A percentile compares a stretch with the other conserved stretches of the same genome.
Evolutionary conservation across 2,329 filamentous ascomycete genomes (phyloP).

Genomic region (Incumbomyces lentus): DNA sequence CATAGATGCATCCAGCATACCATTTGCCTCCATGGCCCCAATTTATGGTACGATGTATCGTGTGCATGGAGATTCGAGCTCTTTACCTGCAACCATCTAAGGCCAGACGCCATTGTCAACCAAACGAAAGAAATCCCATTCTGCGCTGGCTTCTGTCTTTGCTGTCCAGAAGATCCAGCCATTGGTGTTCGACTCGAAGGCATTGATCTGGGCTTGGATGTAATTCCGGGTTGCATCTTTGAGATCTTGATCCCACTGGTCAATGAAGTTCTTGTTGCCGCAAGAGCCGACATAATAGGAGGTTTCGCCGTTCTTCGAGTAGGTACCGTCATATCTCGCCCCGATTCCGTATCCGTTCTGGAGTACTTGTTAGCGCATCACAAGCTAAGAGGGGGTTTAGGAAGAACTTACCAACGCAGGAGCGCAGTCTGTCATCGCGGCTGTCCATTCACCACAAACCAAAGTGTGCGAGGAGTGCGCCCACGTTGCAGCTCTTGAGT

Average conservation of each 20-base stretch:
- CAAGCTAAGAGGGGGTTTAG: not conserved
- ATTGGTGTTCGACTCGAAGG: slow-evolving; percentile 29
- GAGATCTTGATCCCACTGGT: slow-evolving; percentile 35
- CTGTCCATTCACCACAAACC: slow-evolving; percentile 60
- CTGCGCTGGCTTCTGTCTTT: slow-evolving; percentile 39
- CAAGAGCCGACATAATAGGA: slow-evolving; percentile 46
- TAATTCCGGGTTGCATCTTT: slow-evolving; percentile 32
- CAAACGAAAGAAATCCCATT: slow-evolving; percentile 39
- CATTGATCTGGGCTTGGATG: slow-evolving; percentile 37
- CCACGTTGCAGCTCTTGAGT: slow-evolving; percentile 42
- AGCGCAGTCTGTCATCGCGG: slow-evolving; percentile 53
- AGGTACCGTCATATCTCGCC: slow-evolving; percentile 41
- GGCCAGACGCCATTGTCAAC: slow-evolving; percentile 33
- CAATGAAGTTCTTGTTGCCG: slow-evolving; percentile 38
- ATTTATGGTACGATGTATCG: no score
- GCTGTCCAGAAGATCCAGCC: slow-evolving; percentile 43
- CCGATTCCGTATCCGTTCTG: slow-evolving; percentile 48
- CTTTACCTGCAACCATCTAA: not conserved
- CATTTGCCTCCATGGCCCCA: no score
- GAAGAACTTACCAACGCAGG: slow-evolving; percentile 28
- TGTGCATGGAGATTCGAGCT: no score
- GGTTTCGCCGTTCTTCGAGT: slow-evolving; percentile 25
- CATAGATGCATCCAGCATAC: not conserved
- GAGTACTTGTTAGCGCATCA: slow-evolving; percentile 14
- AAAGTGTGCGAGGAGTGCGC: slow-evolving; percentile 51